Conservation (phyloP, 2,329 filamentous ascomycete species). For the Scedosporium minutisporum region DNA sequence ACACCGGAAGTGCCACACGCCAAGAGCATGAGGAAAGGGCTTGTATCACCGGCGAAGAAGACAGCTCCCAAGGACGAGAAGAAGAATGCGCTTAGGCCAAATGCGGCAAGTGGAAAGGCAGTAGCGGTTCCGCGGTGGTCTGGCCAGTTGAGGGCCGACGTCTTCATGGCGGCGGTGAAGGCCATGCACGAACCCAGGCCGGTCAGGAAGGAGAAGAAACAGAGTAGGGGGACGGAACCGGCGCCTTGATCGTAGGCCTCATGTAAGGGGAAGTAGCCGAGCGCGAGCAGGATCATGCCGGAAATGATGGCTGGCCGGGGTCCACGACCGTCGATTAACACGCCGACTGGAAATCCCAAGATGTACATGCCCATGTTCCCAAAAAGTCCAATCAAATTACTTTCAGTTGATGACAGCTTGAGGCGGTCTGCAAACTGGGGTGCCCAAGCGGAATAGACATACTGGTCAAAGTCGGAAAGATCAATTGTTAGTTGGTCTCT, state of each 20-base stretch:
- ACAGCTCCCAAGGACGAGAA: slow-evolving; percentile 74
- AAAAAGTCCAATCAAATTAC: slow-evolving; percentile 78
- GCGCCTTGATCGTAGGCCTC: slow-evolving; percentile 62
- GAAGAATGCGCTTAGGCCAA: slow-evolving; percentile 92
- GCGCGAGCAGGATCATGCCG: slow-evolving; percentile 61
- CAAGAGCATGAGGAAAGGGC: slow-evolving; percentile 70
- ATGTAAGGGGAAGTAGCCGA: slow-evolving; percentile 82
- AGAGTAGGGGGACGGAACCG: slow-evolving; percentile 53
- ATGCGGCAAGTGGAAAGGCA: slow-evolving; percentile 83
- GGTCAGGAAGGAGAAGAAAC: slow-evolving; percentile 75
- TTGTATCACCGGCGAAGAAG: slow-evolving; percentile 74
- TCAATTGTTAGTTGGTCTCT: slow-evolving; percentile 2
- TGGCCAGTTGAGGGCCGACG: slow-evolving; percentile 83
- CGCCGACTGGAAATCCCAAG: slow-evolving; percentile 77
- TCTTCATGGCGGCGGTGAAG: slow-evolving; percentile 82
- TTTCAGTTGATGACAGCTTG: slow-evolving; percentile 81
- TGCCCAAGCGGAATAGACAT: slow-evolving; percentile 97
- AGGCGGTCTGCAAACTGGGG: slow-evolving; percentile 87
- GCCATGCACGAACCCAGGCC: slow-evolving; percentile 84
- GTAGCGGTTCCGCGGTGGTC: slow-evolving; percentile 86
- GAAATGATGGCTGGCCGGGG: slow-evolving; percentile 69
- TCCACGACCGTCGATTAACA: slow-evolving; percentile 75
- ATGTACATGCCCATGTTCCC: slow-evolving; percentile 93
- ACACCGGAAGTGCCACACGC: slow-evolving; percentile 70
- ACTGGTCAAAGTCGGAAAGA: slow-evolving; percentile 40